These are phyloP conservation scores for Flammula alnicola DNA, from an alignment of 1,284 basidiomycete genomes.

Conservation along the genomic window DNA sequence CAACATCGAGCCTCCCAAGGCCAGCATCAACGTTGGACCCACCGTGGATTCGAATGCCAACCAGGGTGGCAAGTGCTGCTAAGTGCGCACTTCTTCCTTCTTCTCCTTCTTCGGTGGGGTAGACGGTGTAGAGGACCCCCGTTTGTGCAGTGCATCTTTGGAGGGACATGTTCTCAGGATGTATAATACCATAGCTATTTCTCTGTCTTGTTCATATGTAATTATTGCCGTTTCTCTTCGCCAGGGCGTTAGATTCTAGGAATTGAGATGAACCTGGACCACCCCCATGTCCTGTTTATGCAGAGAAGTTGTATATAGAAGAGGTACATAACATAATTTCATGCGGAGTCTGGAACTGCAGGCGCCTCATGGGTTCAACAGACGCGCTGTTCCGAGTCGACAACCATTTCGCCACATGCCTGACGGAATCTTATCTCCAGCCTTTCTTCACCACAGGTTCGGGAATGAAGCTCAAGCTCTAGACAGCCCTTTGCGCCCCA, in stretches of 20 bases:
- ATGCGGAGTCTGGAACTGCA: too few relatives aligned
- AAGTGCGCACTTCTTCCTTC: constrained; percentile 19
- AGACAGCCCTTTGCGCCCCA: too few relatives aligned
- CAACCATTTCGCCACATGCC: too few relatives aligned
- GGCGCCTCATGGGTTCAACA: too few relatives aligned
- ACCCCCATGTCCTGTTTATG: not conserved
- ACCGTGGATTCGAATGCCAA: constrained; percentile 45
- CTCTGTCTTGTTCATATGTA: constrained; percentile 21
- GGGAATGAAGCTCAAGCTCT: too few relatives aligned
- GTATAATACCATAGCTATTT: constrained; percentile 26
- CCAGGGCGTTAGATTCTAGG: not conserved
- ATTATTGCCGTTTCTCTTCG: constrained; percentile 20
- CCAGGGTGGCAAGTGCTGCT: constrained; percentile 49
- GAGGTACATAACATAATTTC: too few relatives aligned
- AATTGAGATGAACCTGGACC: not conserved
- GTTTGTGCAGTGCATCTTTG: constrained; percentile 21
- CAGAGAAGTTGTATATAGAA: too few relatives aligned
- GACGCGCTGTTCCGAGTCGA: too few relatives aligned
- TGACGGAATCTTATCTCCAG: too few relatives aligned
- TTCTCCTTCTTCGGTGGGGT: constrained; percentile 8
- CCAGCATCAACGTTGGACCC: constrained; percentile 76
- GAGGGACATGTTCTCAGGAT: constrained; percentile 22
- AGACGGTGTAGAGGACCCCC: constrained; percentile 6
- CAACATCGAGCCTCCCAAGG: constrained; percentile 51
- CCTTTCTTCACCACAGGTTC: too few relatives aligned